These are phyloP conservation scores for Lumnitzera racemosa DNA, from an alignment of 345 rosid genomes.

Conservation along the genomic window DNA sequence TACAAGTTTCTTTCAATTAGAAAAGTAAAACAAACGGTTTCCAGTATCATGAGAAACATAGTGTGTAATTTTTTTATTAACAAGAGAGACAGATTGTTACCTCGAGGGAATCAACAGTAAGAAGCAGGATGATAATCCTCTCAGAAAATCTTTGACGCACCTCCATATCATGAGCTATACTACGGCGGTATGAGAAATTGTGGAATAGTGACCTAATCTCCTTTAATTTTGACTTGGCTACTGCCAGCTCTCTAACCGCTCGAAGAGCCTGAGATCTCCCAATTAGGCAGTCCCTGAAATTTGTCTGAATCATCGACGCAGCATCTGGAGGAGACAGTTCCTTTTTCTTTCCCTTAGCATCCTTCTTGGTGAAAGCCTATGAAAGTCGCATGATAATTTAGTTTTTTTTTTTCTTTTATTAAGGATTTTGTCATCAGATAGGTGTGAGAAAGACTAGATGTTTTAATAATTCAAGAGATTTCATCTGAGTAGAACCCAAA, in stretches of 20 bases:
- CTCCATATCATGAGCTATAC: slow-evolving; percentile 59
- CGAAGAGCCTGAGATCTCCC: slow-evolving; percentile 76
- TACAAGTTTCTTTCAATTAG: neutral
- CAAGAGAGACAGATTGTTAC: slow-evolving; percentile 21
- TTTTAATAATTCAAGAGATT: neutral
- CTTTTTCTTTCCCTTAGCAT: slow-evolving; percentile 66
- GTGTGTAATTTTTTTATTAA: neutral
- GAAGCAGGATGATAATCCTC: slow-evolving; percentile 88
- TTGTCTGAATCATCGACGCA: slow-evolving; percentile 68
- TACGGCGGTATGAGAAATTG: slow-evolving; percentile 72
- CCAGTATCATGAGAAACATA: too few relatives aligned
- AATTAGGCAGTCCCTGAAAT: slow-evolving; percentile 70
- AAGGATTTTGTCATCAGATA: neutral
- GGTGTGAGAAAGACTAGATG: neutral
- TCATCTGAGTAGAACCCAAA: too few relatives aligned
- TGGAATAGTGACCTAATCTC: slow-evolving; percentile 72
- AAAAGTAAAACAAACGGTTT: neutral
- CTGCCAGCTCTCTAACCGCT: slow-evolving; percentile 84
- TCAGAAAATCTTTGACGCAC: slow-evolving; percentile 80
- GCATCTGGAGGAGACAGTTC: slow-evolving; percentile 74
- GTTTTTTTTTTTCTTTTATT: neutral
- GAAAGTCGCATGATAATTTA: slow-evolving; percentile 4
- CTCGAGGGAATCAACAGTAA: slow-evolving; percentile 92
- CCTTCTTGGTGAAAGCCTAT: slow-evolving; percentile 71
- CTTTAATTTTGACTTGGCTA: slow-evolving; percentile 84